These are phyloP conservation scores for Suillus plorans DNA, from an alignment of 768 basidiomycete genomes.

Conservation along the genomic window DNA sequence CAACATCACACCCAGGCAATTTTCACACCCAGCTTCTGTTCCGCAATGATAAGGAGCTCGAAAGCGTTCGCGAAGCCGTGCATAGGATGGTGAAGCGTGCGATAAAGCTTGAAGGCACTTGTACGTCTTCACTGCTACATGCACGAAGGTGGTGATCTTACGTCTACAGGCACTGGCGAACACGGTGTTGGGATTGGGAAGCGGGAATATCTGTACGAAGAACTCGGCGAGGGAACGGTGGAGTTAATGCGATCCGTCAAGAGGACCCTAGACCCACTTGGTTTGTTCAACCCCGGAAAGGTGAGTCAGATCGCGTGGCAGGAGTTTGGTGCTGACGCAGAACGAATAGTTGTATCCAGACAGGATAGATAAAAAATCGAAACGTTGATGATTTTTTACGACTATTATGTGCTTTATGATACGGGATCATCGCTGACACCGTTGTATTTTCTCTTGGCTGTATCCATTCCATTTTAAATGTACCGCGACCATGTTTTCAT, in stretches of 20 bases:
- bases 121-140: slow-evolving; percentile 34
- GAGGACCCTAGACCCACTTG: slow-evolving; percentile 66
- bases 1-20: slow-evolving; percentile 34
- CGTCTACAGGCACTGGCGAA: slow-evolving; percentile 65
- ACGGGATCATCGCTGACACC: background rate
- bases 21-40: slow-evolving; percentile 58
- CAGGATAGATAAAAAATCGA: slow-evolving; percentile 2
- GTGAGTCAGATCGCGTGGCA: slow-evolving; percentile 30
- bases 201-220: slow-evolving; percentile 73
- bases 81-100: slow-evolving; percentile 66
- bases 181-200: slow-evolving; percentile 90
- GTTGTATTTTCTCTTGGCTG: background rate
- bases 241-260: slow-evolving; percentile 85
- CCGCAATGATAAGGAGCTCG: slow-evolving; percentile 52
- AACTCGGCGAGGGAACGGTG: slow-evolving; percentile 82
- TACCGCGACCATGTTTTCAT: background rate
- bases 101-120: slow-evolving; percentile 72
- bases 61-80: slow-evolving; percentile 43
- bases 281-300: slow-evolving; percentile 85
- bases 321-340: background rate
- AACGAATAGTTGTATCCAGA: slow-evolving; percentile 8
- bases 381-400: background rate
- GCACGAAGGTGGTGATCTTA: background rate
- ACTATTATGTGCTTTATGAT: background rate
- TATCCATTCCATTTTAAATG: background rate